Base-by-base conservation (phyloP, 164 flowering plant genomes). In the Annona squamosa region DNA sequence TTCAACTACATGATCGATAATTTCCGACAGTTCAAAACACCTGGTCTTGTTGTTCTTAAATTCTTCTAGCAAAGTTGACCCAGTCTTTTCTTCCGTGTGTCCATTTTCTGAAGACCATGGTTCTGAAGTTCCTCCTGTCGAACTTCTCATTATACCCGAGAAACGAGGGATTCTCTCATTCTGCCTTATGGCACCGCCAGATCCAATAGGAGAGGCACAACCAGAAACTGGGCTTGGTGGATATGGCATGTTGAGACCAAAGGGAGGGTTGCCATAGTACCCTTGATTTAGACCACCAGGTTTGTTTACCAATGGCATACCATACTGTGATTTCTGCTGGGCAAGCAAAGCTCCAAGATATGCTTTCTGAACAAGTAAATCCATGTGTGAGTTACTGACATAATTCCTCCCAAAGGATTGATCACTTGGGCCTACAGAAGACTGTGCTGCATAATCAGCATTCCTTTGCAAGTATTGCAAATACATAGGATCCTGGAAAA, bases 1-100 rank as follows among this genome's bases (percentile, higher is more conserved):
- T 76, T 95, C 96, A 85, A 93, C 85, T 26, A 93, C 89, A 83
- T 91, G 93, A 68, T 77, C 92, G 77, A 74, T 81, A 80, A 95
- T 85, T 46, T 95, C 97, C 4, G 90, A 81, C 44, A 95, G 89
- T 75, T 95, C 97, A 81, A 91, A 86, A 76, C 84, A 77, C 73
- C 80, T 82, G 65, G 84, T 79, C 79, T 93, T 93, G 77, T 85
- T 90, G 82, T 76, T 87, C 84, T 95, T 95, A 78, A 90, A 85
- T 82, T 88, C 92, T 75, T 91, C 98, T 52, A 91, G 66, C 73
- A 88, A 77, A 17, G 90, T 83, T 66, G 93, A 85, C 19, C 68
- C 73, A 70, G 71, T 77, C 65, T 76, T 79, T 73, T 84, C 89
- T 56, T 85, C 89, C 74, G 82, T 42, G 61, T 73, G 81, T 71